Evolutionary conservation across 1,139 yeast genomes (phyloP), one percentile per base, ranked within the genome.

Genomic region (Chernovozyma sophiae-reginae): DNA sequence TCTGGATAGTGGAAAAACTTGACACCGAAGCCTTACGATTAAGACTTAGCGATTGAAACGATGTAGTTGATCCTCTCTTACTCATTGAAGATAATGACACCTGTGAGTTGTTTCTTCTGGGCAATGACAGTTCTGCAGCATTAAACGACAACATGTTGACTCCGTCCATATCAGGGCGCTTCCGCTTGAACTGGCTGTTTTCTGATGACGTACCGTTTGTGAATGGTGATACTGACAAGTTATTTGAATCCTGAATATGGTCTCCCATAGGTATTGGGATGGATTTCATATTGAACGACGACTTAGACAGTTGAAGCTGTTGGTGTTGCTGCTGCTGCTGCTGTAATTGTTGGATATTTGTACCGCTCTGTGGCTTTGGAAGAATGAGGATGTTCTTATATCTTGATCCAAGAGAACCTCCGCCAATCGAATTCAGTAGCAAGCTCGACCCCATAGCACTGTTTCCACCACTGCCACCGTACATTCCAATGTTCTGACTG

Each of bases 331-430:
- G 32, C 33, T 31, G 37, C 25, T 13, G 34, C 19, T 26, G 24
- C 22, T 16, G 25, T 20, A 10, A 10, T 10, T 7, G 23, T 20
- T 20, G 23, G 6, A 7, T 6, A 20, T 20, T 20, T 6, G 6
- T 17, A 26, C 28, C 26, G 34, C 34, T 46, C 30, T 36, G 38
- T 1, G 74, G 74, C 50, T 68, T 69, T 6, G 75, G 75, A 29
- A 68, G 51, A 30, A 69, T 70, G 36, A 66, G 53, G n/a, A 69
- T 62, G 42, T 69, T 68, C 45, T 67, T 68, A 38, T 56, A 60
- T 38, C 71, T 24, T 3, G 37, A 41, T 4, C 29, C 36, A n/a
- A n/a, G n/a, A 25, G 27, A 25, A 13, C 27, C 27, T 25, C 18
- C 31, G 10, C 29, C 29, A 16, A 16, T 16, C 6, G 31, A 16